Base-by-base conservation (phyloP, 192 early-diverging fungal genomes). In the Entomortierella chlamydospora region DNA sequence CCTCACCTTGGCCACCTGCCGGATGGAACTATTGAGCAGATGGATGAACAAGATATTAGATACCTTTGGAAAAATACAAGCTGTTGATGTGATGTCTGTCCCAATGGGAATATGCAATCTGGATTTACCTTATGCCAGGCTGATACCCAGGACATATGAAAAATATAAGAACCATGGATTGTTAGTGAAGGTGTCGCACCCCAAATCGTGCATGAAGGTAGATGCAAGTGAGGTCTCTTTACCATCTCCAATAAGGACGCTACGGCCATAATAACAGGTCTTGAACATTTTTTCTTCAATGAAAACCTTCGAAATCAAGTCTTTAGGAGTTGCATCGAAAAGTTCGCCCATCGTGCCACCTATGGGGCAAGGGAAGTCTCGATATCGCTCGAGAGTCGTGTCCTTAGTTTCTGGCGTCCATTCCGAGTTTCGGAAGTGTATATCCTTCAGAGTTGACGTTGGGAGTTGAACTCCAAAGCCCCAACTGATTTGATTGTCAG, bases 231-330 rank as follows among this genome's bases (percentile, higher is more conserved):
- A 41, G 13, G 39, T 6, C 13, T 41, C 26, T 57, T 37, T 60
- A 60, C 58, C 58, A 60, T 60, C 58, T 18, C 58, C 58, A 28
- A 60, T 20, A 42, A 60, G 58, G 3, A 60, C 58, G 18, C 33
- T 41, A 13, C 39, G 39, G 13, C 39, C 39, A 41, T 41, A 13
- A 41, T 41, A 13, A 6, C 39, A 41, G 13, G 58, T 60, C 39
- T 60, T 22, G 39, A 60, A 60, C 2, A 60, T 37, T 22, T 60
- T 60, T 18, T 60, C 34, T n/a, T 60, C 37, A 11, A 60, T 6
- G n/a, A n/a, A 60, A 6, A 60, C 58, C 33, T 42, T 60, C 9
- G 58, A 42, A 10, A 60, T 60, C 2, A 22, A 22, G 7, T 60
- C 58, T 10, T 4, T 11, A 11, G 58, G 58, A 18, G 58, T 60